A percentile compares a stretch with the other conserved stretches of the same genome.
These are phyloP conservation scores for Boletus insuetus DNA, from an alignment of 768 basidiomycete genomes.

Conservation along the genomic window DNA sequence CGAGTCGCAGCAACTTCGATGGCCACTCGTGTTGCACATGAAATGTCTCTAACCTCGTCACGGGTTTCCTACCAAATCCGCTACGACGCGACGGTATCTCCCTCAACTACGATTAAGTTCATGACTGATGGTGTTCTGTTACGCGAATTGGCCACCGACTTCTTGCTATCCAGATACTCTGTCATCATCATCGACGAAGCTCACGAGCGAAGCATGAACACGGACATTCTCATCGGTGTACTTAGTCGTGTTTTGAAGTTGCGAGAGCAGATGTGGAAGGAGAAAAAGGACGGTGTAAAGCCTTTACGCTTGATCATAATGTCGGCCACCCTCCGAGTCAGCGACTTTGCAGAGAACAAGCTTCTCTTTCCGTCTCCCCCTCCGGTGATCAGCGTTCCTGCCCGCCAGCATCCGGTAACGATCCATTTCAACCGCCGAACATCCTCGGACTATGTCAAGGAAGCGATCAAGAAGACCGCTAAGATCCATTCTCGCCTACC, in stretches of 20 bases:
- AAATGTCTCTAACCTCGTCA: conserved; percentile 79
- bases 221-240: conserved; percentile 95
- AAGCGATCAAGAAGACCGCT: conserved; percentile 84
- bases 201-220: conserved; percentile 97
- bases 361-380: conserved; percentile 79
- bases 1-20: conserved; percentile 97
- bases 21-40: conserved; percentile 89
- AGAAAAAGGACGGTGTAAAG: conserved; percentile 70
- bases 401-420: conserved; percentile 93
- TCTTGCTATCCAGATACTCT: conserved; percentile 90
- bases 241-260: conserved; percentile 91
- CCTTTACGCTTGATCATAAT: conserved; percentile 94
- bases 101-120: conserved; percentile 93
- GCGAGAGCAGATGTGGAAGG: conserved; percentile 86
- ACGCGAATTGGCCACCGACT: conserved; percentile 89
- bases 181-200: conserved; percentile 97
- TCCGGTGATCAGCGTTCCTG: conserved; percentile 87
- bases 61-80: conserved; percentile 96
- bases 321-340: conserved; percentile 95
- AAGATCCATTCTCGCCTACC: conserved; percentile 94
- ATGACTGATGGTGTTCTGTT: conserved; percentile 99
- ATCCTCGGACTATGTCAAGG: conserved; percentile 80
- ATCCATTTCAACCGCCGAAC: conserved; percentile 91
- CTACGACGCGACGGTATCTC: conserved; percentile 91
- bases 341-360: conserved; percentile 87